A percentile compares a stretch with the other conserved stretches of the same genome.
phyloP scores from a whole-genome alignment of 768 basidiomycete species.

The Mycena amicta region DNA sequence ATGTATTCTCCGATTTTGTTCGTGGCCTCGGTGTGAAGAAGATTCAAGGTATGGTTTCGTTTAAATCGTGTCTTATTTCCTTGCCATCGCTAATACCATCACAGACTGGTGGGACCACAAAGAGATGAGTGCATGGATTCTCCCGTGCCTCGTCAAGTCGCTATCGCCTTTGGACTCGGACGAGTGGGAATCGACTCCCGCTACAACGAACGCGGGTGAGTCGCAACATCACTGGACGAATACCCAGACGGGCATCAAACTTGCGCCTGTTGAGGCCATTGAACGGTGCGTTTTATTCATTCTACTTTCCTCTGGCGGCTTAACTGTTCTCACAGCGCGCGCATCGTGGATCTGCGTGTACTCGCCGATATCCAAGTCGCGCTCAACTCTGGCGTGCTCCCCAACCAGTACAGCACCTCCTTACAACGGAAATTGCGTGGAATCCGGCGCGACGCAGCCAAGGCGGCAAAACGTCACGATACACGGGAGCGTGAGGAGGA shows the following conservation, averaged over 20 bases:
- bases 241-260: slow-evolving; percentile 18
- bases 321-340: not conserved
- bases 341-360: not conserved
- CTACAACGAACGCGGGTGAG: slow-evolving; percentile 25
- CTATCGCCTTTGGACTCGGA: slow-evolving; percentile 19
- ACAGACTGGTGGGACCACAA: slow-evolving; percentile 26
- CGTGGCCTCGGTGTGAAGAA: not conserved
- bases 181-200: slow-evolving; percentile 19
- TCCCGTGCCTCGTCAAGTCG: slow-evolving; percentile 23
- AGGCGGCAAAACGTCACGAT: not conserved
- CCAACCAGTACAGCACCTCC: not conserved
- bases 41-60: not conserved
- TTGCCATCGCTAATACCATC: not conserved
- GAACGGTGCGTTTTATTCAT: not conserved
- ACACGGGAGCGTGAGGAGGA: not conserved
- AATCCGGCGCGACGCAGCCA: not conserved
- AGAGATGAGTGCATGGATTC: slow-evolving; percentile 22
- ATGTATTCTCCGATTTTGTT: not conserved
- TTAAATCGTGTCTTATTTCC: not conserved
- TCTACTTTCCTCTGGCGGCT: too few species aligned
- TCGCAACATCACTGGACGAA: slow-evolving; percentile 26
- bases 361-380: not conserved
- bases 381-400: not conserved
- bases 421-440: not conserved
- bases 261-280: slow-evolving; percentile 22